Evolutionary conservation across 2,329 filamentous ascomycete genomes (phyloP).

Genomic region (Pseudocercospora crystallina): DNA sequence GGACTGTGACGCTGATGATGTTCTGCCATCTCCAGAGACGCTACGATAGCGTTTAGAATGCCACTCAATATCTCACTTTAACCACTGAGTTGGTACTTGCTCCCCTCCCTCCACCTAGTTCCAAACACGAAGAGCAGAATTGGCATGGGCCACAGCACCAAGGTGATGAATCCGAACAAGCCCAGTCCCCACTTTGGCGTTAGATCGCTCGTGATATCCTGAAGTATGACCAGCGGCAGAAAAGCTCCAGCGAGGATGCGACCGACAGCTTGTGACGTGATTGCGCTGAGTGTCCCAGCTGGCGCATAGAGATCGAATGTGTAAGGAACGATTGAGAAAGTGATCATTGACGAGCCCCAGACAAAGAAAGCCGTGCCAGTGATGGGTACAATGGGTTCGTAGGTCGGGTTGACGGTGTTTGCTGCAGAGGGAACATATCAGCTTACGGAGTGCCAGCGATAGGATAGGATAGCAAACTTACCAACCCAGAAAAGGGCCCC

Average conservation of each 20-base stretch:
- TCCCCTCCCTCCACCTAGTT: constrained; percentile 12
- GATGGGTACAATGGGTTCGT: constrained; percentile 32
- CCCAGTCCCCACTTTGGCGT: constrained; percentile 31
- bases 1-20: no score
- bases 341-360: constrained; percentile 34
- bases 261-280: constrained; percentile 35
- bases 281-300: constrained; percentile 36
- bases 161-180: constrained; percentile 32
- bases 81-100: no score
- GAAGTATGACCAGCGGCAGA: constrained; percentile 37
- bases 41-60: no score
- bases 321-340: constrained; percentile 38
- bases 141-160: constrained; percentile 16
- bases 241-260: constrained; percentile 33
- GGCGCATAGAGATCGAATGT: constrained; percentile 41
- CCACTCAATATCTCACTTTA: no score
- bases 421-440: neutral
- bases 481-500: constrained; percentile 39
- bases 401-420: constrained; percentile 33
- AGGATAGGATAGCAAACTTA: neutral
- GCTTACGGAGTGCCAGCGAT: neutral
- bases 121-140: constrained; percentile 16
- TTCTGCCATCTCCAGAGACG: no score
- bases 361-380: constrained; percentile 36
- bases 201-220: constrained; percentile 26